Conservation (phyloP, 805 yeast genomes). For the Starmerella potacharoeniae region DNA sequence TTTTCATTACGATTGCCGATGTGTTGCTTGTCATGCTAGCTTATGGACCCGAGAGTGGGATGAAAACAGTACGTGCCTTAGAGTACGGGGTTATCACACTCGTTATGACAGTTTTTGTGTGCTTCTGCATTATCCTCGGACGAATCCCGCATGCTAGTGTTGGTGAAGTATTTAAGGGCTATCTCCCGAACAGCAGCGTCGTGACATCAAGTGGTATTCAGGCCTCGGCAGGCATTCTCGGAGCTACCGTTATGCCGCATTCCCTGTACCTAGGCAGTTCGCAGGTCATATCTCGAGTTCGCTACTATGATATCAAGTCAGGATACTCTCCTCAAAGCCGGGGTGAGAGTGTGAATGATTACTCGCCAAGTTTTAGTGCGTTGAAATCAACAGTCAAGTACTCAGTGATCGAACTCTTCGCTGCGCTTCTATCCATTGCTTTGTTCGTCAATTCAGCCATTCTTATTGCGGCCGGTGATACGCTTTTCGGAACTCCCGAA, state of each 20-base stretch:
- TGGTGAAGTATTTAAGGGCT: constrained; percentile 58
- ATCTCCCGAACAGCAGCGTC: constrained; percentile 41
- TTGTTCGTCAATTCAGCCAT: constrained; percentile 79
- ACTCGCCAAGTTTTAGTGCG: constrained; percentile 63
- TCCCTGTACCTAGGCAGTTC: constrained; percentile 80
- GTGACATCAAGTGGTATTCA: constrained; percentile 59
- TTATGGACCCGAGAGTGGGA: constrained; percentile 74
- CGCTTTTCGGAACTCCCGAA: constrained; percentile 57
- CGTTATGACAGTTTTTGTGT: constrained; percentile 71
- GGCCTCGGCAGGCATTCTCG: constrained; percentile 72
- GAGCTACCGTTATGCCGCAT: constrained; percentile 95
- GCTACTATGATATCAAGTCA: constrained; percentile 59
- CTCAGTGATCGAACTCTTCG: constrained; percentile 57
- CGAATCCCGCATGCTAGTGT: constrained; percentile 48
- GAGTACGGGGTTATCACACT: constrained; percentile 70
- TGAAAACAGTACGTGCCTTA: constrained; percentile 63
- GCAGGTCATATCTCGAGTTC: constrained; percentile 71
- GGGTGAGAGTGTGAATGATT: constrained; percentile 29
- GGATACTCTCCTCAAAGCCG: constrained; percentile 34
- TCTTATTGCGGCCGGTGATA: constrained; percentile 68
- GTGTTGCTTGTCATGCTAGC: constrained; percentile 79
- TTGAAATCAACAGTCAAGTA: constrained; percentile 59
- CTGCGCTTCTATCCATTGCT: constrained; percentile 69
- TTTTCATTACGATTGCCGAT: constrained; percentile 71
- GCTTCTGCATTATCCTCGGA: constrained; percentile 68